Evolutionary conservation across 1,139 yeast species (phyloP).

Genomic region (Kurtzmaniella quercitrusa): DNA sequence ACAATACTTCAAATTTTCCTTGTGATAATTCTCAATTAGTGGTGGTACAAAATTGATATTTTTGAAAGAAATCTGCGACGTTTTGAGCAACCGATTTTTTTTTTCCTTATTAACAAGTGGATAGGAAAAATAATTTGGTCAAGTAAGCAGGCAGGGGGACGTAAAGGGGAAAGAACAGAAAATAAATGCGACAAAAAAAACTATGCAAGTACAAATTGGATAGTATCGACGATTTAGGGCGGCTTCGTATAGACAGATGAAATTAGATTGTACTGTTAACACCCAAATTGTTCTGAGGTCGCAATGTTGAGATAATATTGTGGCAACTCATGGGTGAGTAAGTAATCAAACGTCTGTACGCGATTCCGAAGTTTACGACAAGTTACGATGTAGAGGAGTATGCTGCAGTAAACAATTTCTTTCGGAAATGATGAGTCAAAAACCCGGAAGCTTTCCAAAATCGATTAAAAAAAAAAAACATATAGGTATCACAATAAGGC

Average conservation of each 20-base stretch:
- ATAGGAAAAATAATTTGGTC: not conserved
- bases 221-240: not conserved
- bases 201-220: not conserved
- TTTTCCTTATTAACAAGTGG: not conserved
- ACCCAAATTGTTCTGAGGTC: no score
- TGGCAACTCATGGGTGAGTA: no score
- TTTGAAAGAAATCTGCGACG: slow-evolving; percentile 1
- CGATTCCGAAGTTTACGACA: no score
- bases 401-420: no score
- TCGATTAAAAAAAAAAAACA: no score
- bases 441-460: no score
- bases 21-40: not conserved
- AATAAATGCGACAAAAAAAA: not conserved
- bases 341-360: no score
- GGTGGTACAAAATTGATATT: slow-evolving; percentile 1
- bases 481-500: no score
- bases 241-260: not conserved
- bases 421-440: no score
- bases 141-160: not conserved
- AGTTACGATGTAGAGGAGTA: no score
- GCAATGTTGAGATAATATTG: no score
- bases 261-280: no score
- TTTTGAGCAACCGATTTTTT: not conserved
- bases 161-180: not conserved
- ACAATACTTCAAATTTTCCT: not conserved